A percentile compares a stretch with the other conserved stretches of the same genome.
Conservation (phyloP, 257 asterid species). For the Misopates orontium region DNA sequence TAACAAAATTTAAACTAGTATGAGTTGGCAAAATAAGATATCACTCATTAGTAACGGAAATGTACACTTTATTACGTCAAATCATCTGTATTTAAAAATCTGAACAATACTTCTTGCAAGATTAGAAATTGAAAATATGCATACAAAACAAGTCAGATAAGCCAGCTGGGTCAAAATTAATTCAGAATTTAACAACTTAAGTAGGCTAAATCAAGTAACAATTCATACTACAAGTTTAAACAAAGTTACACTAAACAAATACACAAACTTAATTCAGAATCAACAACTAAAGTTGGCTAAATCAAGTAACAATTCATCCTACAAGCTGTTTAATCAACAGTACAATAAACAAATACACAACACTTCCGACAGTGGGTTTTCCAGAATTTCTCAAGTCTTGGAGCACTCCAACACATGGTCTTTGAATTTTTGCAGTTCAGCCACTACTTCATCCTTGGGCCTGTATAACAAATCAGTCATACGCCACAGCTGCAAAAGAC, state of each 20-base stretch:
- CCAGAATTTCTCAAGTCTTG: conserved; percentile 36
- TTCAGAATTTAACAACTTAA: background rate
- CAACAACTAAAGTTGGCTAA: conserved; percentile 13
- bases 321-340: conserved; percentile 19
- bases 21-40: no score
- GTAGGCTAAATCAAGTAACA: conserved; percentile 23
- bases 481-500: conserved; percentile 80
- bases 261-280: background rate
- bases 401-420: conserved; percentile 84
- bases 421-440: conserved; percentile 82
- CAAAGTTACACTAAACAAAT: conserved; percentile 23
- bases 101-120: background rate
- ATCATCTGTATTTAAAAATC: background rate
- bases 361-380: background rate
- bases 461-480: conserved; percentile 88
- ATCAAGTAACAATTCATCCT: conserved; percentile 19
- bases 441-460: conserved; percentile 77
- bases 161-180: conserved; percentile 12
- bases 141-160: background rate
- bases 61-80: no score
- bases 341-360: conserved; percentile 11
- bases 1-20: no score
- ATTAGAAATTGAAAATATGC: background rate
- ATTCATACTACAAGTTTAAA: background rate
- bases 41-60: no score